Evolutionary conservation across 1,139 yeast genomes (phyloP).

Genomic region (Zygoascus sp.): DNA sequence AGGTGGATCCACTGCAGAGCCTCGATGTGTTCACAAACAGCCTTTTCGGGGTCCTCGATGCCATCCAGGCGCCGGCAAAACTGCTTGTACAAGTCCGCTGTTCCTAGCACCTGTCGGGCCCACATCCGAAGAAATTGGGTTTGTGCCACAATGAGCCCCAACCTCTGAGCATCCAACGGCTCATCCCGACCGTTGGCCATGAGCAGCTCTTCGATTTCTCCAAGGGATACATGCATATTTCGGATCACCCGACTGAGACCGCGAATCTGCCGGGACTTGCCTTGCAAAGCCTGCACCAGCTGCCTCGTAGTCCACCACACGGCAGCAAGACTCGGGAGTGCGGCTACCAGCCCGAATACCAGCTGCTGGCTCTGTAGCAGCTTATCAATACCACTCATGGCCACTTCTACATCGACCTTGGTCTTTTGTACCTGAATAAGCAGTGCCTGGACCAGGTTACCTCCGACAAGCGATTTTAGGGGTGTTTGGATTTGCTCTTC

Average conservation of each 20-base stretch:
- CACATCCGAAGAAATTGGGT: conserved; percentile 22
- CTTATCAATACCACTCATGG: conserved; percentile 85
- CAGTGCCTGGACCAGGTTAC: conserved; percentile 69
- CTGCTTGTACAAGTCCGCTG: conserved; percentile 20
- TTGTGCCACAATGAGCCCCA: conserved; percentile 25
- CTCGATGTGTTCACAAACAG: conserved; percentile 8
- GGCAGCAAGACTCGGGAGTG: conserved; percentile 53
- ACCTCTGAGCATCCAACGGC: conserved; percentile 14
- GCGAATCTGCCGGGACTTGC: conserved; percentile 18
- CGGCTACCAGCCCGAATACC: conserved; percentile 85
- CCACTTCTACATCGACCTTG: conserved; percentile 90
- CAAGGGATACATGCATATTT: conserved; percentile 18
- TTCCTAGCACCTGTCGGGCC: conserved; percentile 17
- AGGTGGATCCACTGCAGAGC: conserved; percentile 9
- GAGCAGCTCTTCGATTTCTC: conserved; percentile 18
- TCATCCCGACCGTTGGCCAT: conserved; percentile 9
- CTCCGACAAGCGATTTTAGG: conserved; percentile 54
- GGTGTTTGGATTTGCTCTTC: conserved; percentile 75
- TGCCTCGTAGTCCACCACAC: conserved; percentile 23
- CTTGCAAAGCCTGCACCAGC: conserved; percentile 12
- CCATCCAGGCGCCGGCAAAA: conserved; percentile 13
- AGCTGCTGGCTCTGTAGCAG: conserved; percentile 85
- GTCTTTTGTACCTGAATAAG: conserved; percentile 90
- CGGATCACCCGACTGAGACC: conserved; percentile 17
- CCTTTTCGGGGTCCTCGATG: conserved; percentile 8